A percentile compares a stretch with the other conserved stretches of the same genome.
These are phyloP conservation scores for Boletus edulis DNA, from an alignment of 768 basidiomycete species.

Conservation along the genomic window DNA sequence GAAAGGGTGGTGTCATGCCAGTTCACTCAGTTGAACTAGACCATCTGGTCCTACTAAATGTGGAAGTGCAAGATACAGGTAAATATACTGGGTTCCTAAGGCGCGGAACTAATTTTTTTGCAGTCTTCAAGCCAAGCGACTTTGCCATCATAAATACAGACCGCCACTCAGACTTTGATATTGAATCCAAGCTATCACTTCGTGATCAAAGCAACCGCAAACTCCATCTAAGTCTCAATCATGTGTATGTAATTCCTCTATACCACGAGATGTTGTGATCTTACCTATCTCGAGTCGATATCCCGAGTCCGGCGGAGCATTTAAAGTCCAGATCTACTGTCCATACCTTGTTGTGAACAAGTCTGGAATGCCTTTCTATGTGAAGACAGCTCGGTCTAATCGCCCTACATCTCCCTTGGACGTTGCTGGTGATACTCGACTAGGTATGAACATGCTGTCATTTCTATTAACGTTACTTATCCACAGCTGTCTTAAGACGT, in stretches of 20 bases:
- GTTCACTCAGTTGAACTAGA: slow-evolving; percentile 92
- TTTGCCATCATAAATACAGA: slow-evolving; percentile 98
- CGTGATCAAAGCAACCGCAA: slow-evolving; percentile 74
- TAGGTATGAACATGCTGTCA: slow-evolving; percentile 40
- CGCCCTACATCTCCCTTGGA: slow-evolving; percentile 67
- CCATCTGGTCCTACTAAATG: slow-evolving; percentile 86
- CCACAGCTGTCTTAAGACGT: slow-evolving; percentile 34
- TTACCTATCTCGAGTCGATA: slow-evolving; percentile 50
- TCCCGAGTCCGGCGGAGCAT: slow-evolving; percentile 90
- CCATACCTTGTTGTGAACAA: slow-evolving; percentile 93
- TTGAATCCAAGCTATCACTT: slow-evolving; percentile 69
- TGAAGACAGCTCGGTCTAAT: slow-evolving; percentile 61
- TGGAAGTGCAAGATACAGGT: slow-evolving; percentile 93
- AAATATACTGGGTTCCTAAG: slow-evolving; percentile 1
- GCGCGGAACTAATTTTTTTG: not conserved
- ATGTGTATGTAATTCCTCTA: slow-evolving; percentile 60
- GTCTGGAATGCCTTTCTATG: slow-evolving; percentile 77
- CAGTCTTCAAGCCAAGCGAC: slow-evolving; percentile 91
- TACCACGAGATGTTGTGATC: not conserved
- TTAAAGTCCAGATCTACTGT: slow-evolving; percentile 92
- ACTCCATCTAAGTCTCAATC: slow-evolving; percentile 81
- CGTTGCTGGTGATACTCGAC: slow-evolving; percentile 76
- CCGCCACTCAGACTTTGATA: slow-evolving; percentile 83
- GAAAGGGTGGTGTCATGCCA: slow-evolving; percentile 93
- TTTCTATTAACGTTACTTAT: not conserved